phyloP scores from a whole-genome alignment of 2,329 filamentous ascomycete genomes.

The Metarhizium rileyi region DNA sequence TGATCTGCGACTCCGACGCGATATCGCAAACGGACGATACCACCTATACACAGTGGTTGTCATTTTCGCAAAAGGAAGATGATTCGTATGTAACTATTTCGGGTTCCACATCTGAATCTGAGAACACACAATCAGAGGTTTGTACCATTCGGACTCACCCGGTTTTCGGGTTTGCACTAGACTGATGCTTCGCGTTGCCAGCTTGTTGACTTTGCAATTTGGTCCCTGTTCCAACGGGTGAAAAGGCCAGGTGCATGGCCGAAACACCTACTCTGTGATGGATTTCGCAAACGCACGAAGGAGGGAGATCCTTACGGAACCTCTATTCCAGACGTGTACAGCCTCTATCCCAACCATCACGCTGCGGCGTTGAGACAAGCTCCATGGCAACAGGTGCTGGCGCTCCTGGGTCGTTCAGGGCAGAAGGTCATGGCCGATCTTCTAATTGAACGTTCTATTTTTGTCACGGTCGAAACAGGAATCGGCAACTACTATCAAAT shows the following conservation, averaged over 20 bases:
- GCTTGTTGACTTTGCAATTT: constrained; percentile 71
- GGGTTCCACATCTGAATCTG: constrained; percentile 30
- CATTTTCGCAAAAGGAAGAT: constrained; percentile 53
- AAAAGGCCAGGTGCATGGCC: constrained; percentile 39
- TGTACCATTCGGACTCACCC: constrained; percentile 6
- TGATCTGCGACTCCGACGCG: constrained; percentile 47
- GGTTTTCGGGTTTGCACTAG: not conserved
- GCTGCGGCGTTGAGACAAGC: constrained; percentile 56
- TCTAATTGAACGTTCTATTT: constrained; percentile 70
- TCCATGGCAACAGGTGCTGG: constrained; percentile 68
- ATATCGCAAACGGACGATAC: constrained; percentile 19
- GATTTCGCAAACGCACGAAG: constrained; percentile 49
- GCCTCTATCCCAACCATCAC: constrained; percentile 58
- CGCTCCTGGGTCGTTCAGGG: constrained; percentile 63
- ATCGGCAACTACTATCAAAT: constrained; percentile 66
- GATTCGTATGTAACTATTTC: constrained; percentile 47
- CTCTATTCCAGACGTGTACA: constrained; percentile 55
- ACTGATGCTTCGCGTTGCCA: constrained; percentile 23
- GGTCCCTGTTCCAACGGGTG: constrained; percentile 59
- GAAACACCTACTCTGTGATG: constrained; percentile 74
- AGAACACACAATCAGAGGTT: constrained; percentile 56
- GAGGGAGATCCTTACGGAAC: constrained; percentile 22
- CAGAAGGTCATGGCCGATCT: constrained; percentile 70
- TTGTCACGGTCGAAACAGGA: constrained; percentile 49
- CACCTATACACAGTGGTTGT: constrained; percentile 45